Conservation (phyloP, 106 monocot species). For the Platanthera guangdongensis region DNA sequence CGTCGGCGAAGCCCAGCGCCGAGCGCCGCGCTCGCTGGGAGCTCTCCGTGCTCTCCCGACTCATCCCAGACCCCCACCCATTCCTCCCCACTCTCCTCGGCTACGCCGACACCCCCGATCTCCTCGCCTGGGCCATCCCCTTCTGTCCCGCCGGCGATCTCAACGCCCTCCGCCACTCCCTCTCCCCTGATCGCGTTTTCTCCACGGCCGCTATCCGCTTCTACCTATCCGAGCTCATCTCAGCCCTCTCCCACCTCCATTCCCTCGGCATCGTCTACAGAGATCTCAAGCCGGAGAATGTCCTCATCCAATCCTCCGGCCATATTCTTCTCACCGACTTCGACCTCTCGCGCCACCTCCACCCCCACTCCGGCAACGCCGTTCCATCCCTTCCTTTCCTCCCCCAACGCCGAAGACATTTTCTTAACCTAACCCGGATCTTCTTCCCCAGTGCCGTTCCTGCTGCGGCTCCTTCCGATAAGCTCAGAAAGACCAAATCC, state of each 20-base stretch:
- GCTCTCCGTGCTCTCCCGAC: constrained; percentile 48
- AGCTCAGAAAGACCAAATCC: constrained; percentile 55
- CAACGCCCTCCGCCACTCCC: constrained; percentile 62
- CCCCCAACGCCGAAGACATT: background rate
- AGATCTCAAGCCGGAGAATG: constrained; percentile 93
- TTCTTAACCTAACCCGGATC: constrained; percentile 37
- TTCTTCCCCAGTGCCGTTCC: constrained; percentile 16
- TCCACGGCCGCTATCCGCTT: constrained; percentile 69
- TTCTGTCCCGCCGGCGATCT: constrained; percentile 88
- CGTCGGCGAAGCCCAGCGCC: constrained; percentile 18
- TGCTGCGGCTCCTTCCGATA: background rate
- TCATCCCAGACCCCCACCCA: constrained; percentile 30
- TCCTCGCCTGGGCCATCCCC: constrained; percentile 77
- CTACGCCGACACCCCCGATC: constrained; percentile 40
- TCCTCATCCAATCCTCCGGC: constrained; percentile 63
- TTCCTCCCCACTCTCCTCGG: constrained; percentile 71
- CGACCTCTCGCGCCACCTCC: constrained; percentile 76
- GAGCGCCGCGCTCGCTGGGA: constrained; percentile 83
- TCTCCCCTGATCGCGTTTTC: constrained; percentile 54
- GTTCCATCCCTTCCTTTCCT: background rate
- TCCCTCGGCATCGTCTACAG: constrained; percentile 66
- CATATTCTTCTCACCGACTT: constrained; percentile 88
- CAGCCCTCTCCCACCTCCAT: constrained; percentile 71
- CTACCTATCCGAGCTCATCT: constrained; percentile 72
- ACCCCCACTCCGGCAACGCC: constrained; percentile 14